A percentile compares a stretch with the other conserved stretches of the same genome.
Conservation (phyloP, 257 asterid genomes). For the Nicotiana knightiana region DNA sequence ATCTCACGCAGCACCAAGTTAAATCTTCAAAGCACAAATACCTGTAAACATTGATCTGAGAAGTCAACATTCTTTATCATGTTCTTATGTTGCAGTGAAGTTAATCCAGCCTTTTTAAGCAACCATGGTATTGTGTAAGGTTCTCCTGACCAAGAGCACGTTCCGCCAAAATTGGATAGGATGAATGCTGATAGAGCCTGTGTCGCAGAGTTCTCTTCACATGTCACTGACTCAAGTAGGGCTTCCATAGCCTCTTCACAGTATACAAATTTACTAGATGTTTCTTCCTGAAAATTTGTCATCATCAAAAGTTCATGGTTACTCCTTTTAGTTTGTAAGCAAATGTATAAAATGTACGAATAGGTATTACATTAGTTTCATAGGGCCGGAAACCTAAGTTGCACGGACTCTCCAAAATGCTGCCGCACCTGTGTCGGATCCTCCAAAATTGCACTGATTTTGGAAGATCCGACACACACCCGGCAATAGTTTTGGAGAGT, state of each 20-base stretch:
- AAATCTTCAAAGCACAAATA: conserved; percentile 8
- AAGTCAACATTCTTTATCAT: conserved; percentile 67
- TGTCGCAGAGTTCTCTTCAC: conserved; percentile 38
- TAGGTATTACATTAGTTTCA: background rate
- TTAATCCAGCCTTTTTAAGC: conserved; percentile 65
- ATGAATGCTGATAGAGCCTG: conserved; percentile 62
- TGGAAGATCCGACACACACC: no score
- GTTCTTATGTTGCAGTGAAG: conserved; percentile 51
- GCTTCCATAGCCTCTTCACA: conserved; percentile 59
- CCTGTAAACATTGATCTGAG: conserved; percentile 63
- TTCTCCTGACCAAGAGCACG: conserved; percentile 83
- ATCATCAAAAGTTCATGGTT: background rate
- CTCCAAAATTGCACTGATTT: no score
- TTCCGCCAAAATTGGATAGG: conserved; percentile 78
- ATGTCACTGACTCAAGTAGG: conserved; percentile 43
- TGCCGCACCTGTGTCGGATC: no score
- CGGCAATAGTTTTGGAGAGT: no score
- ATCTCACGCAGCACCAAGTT: background rate
- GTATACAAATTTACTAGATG: conserved; percentile 31
- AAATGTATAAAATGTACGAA: background rate
- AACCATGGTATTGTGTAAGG: conserved; percentile 78
- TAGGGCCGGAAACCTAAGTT: background rate
- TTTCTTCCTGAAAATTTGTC: conserved; percentile 58
- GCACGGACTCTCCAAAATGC: no score
- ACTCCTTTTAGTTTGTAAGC: background rate